Conservation (phyloP, 257 asterid genomes). For the Haberlea rhodopensis region DNA sequence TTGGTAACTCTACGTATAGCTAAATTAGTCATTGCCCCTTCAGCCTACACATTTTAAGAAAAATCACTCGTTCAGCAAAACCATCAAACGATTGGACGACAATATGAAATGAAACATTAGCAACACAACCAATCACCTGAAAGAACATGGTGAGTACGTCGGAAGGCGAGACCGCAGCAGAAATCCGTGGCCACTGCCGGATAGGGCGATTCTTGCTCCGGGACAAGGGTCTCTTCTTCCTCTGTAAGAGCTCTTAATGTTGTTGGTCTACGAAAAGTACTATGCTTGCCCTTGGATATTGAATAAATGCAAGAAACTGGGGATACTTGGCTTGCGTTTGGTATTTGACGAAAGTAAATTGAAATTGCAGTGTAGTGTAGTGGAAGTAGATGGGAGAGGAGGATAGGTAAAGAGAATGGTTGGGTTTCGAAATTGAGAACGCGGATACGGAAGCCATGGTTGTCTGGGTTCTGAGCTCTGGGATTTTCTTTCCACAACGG, state of each 20-base stretch:
- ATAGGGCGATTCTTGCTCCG: conserved; percentile 31
- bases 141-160: conserved; percentile 85
- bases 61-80: conserved; percentile 22
- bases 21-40: conserved; percentile 65
- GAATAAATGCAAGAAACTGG: conserved; percentile 30
- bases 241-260: conserved; percentile 43
- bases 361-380: conserved; percentile 25
- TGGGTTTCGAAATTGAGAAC: conserved; percentile 33
- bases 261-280: conserved; percentile 25
- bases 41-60: conserved; percentile 32
- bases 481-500: conserved; percentile 33
- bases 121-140: conserved; percentile 40
- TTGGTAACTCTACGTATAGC: conserved; percentile 59
- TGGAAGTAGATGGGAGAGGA: conserved; percentile 19
- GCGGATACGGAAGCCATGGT: conserved; percentile 58
- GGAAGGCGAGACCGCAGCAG: conserved; percentile 82
- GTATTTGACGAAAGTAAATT: conserved; percentile 23
- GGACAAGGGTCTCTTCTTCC: conserved; percentile 39
- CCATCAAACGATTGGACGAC: conserved; percentile 24
- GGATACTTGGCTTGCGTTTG: conserved; percentile 24
- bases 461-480: conserved; percentile 20
- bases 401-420: conserved; percentile 15
- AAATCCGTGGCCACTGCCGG: conserved; percentile 39
- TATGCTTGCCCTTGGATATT: conserved; percentile 16
- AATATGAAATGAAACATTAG: not conserved